These are phyloP conservation scores for Candolleomyces aberdarensis DNA, from an alignment of 768 basidiomycete species.

Conservation along the genomic window DNA sequence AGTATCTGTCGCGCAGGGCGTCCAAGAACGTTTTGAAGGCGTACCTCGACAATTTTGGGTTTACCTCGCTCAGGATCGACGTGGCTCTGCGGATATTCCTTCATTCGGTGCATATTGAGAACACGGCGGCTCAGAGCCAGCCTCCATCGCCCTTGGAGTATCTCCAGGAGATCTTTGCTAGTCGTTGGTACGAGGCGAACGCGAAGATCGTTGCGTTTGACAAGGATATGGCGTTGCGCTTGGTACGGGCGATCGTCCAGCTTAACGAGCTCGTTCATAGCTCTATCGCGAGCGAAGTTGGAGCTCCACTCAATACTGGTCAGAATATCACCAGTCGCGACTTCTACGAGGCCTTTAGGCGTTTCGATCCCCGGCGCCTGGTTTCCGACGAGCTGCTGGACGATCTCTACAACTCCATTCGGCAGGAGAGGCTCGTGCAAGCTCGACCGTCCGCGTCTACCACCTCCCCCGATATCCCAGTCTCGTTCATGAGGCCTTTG, in stretches of 20 bases:
- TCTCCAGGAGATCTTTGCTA: slow-evolving; percentile 80
- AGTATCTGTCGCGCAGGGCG: slow-evolving; percentile 73
- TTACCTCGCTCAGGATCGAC: slow-evolving; percentile 80
- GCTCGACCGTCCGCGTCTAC: slow-evolving; percentile 48
- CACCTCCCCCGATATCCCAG: slow-evolving; percentile 45
- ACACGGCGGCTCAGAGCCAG: slow-evolving; percentile 36
- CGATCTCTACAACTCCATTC: slow-evolving; percentile 77
- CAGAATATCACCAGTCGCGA: slow-evolving; percentile 68
- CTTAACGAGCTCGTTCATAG: slow-evolving; percentile 87
- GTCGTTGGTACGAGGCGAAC: slow-evolving; percentile 91
- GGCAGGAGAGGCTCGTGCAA: slow-evolving; percentile 68
- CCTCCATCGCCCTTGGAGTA: slow-evolving; percentile 47
- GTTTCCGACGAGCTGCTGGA: slow-evolving; percentile 75
- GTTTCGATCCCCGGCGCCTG: slow-evolving; percentile 65
- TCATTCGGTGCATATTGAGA: slow-evolving; percentile 64
- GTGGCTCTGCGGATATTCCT: slow-evolving; percentile 88
- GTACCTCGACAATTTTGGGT: slow-evolving; percentile 87
- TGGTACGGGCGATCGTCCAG: slow-evolving; percentile 80
- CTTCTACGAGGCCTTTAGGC: slow-evolving; percentile 81
- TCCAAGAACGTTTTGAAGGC: slow-evolving; percentile 76
- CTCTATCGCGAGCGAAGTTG: slow-evolving; percentile 59
- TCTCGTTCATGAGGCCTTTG: slow-evolving; percentile 71
- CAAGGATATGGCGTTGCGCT: slow-evolving; percentile 72
- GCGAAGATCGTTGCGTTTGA: slow-evolving; percentile 73
- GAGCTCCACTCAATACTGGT: slow-evolving; percentile 49